Percentiles rank a stretch among this genome's conserved stretches.
phyloP scores from a whole-genome alignment of 352 stramenopile species.

The Phytophthora pisi region DNA sequence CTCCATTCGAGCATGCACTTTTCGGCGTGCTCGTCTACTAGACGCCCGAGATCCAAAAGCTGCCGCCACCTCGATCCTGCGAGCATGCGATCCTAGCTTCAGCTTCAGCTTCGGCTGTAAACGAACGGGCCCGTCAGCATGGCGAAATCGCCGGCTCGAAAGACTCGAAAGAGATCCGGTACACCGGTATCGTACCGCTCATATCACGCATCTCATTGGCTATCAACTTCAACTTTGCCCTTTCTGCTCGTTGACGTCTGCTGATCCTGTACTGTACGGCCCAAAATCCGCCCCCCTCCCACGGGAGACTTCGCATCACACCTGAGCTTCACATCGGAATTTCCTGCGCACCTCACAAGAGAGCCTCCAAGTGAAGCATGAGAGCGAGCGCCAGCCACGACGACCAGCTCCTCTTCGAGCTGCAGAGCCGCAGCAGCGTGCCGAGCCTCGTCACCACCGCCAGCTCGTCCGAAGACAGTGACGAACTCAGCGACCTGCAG shows the following conservation, averaged over 20 bases:
- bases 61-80: background rate
- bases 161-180: conserved; percentile 4
- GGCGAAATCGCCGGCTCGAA: no score
- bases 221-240: conserved; percentile 28
- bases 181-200: conserved; percentile 16
- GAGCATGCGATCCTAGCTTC: background rate
- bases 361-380: conserved; percentile 1
- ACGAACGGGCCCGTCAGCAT: background rate
- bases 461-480: conserved; percentile 20
- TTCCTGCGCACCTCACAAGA: conserved; percentile 1
- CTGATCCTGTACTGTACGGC: conserved; percentile 9
- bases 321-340: conserved; percentile 22
- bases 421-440: conserved; percentile 21
- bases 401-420: conserved; percentile 9
- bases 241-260: conserved; percentile 8
- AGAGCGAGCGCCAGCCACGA: conserved; percentile 6
- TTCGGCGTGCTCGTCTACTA: background rate
- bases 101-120: background rate
- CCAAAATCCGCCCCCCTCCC: background rate
- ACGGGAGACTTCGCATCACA: background rate
- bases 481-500: conserved; percentile 7
- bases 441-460: conserved; percentile 20
- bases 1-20: conserved; percentile 1
- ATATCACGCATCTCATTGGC: conserved; percentile 20
- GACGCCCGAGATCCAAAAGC: background rate